These are phyloP conservation scores for Pyrenochaeta sp. DNA, from an alignment of 2,329 filamentous ascomycete species.

Conservation along the genomic window DNA sequence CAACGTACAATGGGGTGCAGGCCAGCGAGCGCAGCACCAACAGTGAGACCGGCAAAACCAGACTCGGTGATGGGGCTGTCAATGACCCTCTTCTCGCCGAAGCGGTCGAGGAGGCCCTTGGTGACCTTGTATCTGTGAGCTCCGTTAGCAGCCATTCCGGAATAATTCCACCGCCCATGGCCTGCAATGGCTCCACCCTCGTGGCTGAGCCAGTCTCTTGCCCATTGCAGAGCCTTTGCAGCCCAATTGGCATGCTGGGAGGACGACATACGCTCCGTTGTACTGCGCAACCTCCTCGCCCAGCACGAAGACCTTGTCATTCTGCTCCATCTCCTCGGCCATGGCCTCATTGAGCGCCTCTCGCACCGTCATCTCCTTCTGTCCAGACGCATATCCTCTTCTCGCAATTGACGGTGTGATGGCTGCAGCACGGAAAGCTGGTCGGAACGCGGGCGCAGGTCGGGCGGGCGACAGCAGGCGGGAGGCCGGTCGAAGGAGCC, in stretches of 20 bases:
- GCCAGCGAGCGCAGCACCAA: conserved; percentile 93
- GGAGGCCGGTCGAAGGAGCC: conserved; percentile 71
- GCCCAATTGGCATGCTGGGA: not conserved
- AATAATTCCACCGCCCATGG: not conserved
- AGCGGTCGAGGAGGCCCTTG: conserved; percentile 95
- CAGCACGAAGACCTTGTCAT: conserved; percentile 93
- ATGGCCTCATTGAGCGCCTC: conserved; percentile 98
- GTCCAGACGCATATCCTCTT: conserved; percentile 67
- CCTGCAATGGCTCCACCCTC: conserved; percentile 5
- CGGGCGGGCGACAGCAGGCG: conserved; percentile 67
- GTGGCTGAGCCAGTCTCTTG: not conserved
- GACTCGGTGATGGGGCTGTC: conserved; percentile 98
- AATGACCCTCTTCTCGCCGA: conserved; percentile 96
- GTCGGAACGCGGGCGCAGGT: conserved; percentile 60
- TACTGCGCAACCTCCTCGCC: conserved; percentile 99
- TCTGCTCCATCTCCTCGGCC: conserved; percentile 93
- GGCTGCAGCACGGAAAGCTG: conserved; percentile 60
- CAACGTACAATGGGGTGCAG: conserved; percentile 86
- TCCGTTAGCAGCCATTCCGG: conserved; percentile 48
- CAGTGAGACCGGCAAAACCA: conserved; percentile 91
- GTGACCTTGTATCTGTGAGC: conserved; percentile 88
- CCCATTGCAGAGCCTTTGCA: conserved; percentile 4
- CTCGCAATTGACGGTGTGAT: conserved; percentile 58
- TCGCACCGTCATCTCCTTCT: conserved; percentile 95
- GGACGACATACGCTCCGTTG: conserved; percentile 80